Evolutionary conservation across 73 alveolate genomes (phyloP), one percentile per base, ranked within the genome.

Genomic region (Paramecium biaurelia): DNA sequence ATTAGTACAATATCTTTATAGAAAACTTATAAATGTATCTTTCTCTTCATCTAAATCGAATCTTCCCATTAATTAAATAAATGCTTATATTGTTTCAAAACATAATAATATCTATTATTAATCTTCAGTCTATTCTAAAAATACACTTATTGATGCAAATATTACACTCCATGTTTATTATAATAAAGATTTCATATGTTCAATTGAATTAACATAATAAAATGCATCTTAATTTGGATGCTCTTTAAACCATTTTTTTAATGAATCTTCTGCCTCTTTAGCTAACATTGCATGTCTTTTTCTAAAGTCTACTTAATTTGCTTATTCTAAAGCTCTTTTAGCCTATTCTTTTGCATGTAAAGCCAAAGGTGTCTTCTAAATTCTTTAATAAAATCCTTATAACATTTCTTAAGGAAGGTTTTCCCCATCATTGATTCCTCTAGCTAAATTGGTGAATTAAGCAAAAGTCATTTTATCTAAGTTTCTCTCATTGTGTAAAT

Each of bases 261-360:
- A 92, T 68, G 96, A 87, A 70, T 96, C 93, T 92, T 96, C 94
- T 9, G 96, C 95, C 85, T 97, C 99, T 79, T 93, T 95, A 37
- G 93, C 85, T 82, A 92, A 93, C 34, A 95, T 85, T 26, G 94
- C 96, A 59, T 95, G 96, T 90, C 96, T 97, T 72, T 95, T 97
- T 57, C 95, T 98, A 35, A 93, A 76, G 43, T 94, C 95, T 10
- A 95, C 95, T 28, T 63, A 23, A 72, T 72, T 72, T 20, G 96
- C 86, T 20, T 93, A 95, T 43, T 96, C 97, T 38, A 96, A 59
- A 84, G 96, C 96, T 24, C 95, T 92, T 76, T 95, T 96, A 2
- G 97, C 98, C 79, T 97, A 98, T 43, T 98, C 99, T 76, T 96
- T 96, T 93, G 97, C 99, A 68, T 92, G 94, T 11, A 98, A 95